Evolutionary conservation across 2,329 filamentous ascomycete genomes (phyloP).

Genomic region (Cladosporium cucumerinum): DNA sequence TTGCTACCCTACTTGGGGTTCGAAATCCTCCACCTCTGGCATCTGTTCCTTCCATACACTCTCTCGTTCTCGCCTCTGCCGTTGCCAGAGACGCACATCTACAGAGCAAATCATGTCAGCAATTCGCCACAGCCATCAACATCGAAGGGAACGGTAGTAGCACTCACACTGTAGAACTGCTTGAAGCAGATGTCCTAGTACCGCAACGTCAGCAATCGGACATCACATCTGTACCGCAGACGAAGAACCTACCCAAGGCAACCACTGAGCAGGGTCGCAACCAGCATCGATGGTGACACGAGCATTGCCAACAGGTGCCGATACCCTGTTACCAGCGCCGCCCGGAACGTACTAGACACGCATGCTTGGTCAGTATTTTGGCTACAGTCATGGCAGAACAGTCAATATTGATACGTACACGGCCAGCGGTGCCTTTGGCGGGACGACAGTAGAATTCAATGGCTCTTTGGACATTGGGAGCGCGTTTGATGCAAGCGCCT

Average conservation of each 20-base stretch:
- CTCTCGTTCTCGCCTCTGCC: conserved; percentile 8
- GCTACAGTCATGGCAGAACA: not conserved
- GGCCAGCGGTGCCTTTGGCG: not conserved
- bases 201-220: not conserved
- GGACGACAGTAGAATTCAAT: conserved; percentile 6
- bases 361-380: not conserved
- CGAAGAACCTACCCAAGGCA: conserved; percentile 18
- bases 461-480: conserved; percentile 8
- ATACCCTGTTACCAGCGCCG: conserved; percentile 11
- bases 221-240: not conserved
- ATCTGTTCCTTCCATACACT: not conserved
- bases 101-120: not conserved
- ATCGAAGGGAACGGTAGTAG: not conserved
- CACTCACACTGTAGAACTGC: conserved; percentile 13
- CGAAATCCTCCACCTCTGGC: conserved; percentile 13
- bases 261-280: conserved; percentile 25
- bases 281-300: conserved; percentile 19
- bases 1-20: conserved; percentile 5
- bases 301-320: conserved; percentile 16
- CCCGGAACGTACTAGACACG: conserved; percentile 1
- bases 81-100: conserved; percentile 12
- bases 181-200: conserved; percentile 13
- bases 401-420: not conserved
- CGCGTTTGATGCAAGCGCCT: conserved; percentile 6
- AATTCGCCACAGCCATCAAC: not conserved